A percentile compares a stretch with the other conserved stretches of the same genome.
Evolutionary conservation across 495 filamentous ascomycete genomes (phyloP).

Genomic region (Podospora anserina): DNA sequence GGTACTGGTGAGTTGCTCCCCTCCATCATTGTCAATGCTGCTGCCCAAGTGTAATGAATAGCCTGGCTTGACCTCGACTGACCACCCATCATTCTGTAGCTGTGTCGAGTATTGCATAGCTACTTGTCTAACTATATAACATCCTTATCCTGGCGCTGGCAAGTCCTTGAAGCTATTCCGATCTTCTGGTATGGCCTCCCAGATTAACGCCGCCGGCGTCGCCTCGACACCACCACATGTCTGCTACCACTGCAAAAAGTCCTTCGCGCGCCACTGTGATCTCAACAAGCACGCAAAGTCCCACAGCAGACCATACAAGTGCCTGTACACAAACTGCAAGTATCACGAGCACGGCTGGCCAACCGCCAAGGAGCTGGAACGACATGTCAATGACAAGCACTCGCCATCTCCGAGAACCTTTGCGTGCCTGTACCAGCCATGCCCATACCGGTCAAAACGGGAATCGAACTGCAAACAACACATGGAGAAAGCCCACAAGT

Average conservation of each 20-base stretch:
- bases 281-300: constrained; percentile 95
- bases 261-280: constrained; percentile 86
- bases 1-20: not conserved
- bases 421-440: constrained; percentile 74
- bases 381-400: constrained; percentile 94
- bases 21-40: not conserved
- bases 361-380: constrained; percentile 92
- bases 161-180: constrained; percentile 1
- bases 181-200: constrained; percentile 23
- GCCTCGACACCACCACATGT: constrained; percentile 14
- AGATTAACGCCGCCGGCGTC: constrained; percentile 8
- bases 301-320: constrained; percentile 93
- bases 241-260: constrained; percentile 63
- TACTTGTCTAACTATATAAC: not conserved
- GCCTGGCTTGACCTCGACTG: not conserved
- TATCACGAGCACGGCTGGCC: constrained; percentile 85
- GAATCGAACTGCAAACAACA: constrained; percentile 99
- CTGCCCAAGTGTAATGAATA: not conserved
- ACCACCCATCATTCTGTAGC: not conserved
- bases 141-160: not conserved
- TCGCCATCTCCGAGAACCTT: constrained; percentile 66
- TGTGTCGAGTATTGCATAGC: not conserved
- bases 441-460: constrained; percentile 87
- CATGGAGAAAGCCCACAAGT: constrained; percentile 96
- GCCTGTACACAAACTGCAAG: constrained; percentile 69